phyloP scores from a whole-genome alignment of 192 early-diverging fungal species.

The Coemansia sp. region DNA sequence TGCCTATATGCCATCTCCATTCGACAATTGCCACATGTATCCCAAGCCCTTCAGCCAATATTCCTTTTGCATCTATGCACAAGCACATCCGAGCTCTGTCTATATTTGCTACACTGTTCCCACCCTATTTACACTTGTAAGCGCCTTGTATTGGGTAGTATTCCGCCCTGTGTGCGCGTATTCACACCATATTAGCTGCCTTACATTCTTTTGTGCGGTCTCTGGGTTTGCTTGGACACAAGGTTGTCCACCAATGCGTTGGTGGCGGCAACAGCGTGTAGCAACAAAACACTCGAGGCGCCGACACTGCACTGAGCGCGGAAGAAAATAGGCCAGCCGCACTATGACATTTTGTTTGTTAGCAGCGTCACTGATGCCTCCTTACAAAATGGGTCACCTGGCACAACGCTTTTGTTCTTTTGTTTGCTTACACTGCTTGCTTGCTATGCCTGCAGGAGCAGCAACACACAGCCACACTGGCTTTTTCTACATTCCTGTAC shows the following conservation, averaged over 20 bases:
- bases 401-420: not conserved
- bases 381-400: not conserved
- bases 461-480: not conserved
- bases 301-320: not conserved
- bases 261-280: not conserved
- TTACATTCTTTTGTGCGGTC: not conserved
- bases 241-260: not conserved
- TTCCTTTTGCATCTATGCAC: not conserved
- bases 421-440: not conserved
- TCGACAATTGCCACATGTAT: not conserved
- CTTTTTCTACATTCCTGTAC: not conserved
- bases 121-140: not conserved
- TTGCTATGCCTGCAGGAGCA: not conserved
- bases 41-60: not conserved
- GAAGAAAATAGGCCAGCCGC: slow-evolving; percentile 2
- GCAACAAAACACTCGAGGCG: not conserved
- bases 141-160: not conserved
- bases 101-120: not conserved
- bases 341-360: not conserved
- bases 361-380: not conserved
- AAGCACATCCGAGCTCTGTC: not conserved
- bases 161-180: not conserved
- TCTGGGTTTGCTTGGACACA: not conserved
- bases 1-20: not conserved
- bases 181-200: not conserved